phyloP scores from a whole-genome alignment of 306 rosid genomes.

The Prunus fruticosa region DNA sequence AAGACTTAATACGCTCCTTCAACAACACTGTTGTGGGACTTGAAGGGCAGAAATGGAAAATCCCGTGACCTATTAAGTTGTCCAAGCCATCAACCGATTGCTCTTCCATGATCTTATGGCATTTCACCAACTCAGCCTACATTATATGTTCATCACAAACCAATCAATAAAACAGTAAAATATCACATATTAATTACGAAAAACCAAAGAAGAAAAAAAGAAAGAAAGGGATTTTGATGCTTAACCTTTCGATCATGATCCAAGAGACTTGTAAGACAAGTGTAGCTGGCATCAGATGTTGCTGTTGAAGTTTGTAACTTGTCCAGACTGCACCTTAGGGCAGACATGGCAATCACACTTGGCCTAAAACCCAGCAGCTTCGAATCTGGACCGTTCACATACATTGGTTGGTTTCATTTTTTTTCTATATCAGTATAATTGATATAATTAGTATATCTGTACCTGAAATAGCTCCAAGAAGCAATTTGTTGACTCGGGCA shows the following conservation, averaged over 20 bases:
- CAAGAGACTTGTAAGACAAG: constrained; percentile 24
- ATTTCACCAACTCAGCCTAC: constrained; percentile 39
- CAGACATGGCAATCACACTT: constrained; percentile 41
- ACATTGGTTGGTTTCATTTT: background rate
- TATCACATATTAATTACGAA: background rate
- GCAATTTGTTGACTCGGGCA: constrained; percentile 21
- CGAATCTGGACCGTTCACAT: constrained; percentile 24
- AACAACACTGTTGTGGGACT: constrained; percentile 52
- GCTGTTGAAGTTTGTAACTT: background rate
- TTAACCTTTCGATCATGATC: constrained; percentile 41
- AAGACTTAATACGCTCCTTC: constrained; percentile 16
- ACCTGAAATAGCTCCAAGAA: constrained; percentile 45
- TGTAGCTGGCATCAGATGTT: constrained; percentile 11
- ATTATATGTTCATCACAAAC: background rate
- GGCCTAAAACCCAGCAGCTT: constrained; percentile 35
- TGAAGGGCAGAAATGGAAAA: constrained; percentile 24
- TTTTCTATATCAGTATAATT: no score
- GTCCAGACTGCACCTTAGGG: constrained; percentile 35
- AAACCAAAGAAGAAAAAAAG: background rate
- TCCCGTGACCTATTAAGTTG: background rate
- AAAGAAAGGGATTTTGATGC: background rate
- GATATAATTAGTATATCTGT: background rate
- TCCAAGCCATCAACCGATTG: constrained; percentile 1
- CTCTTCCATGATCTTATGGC: constrained; percentile 39
- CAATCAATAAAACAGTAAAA: constrained; percentile 12